Percentiles rank a stretch among this genome's conserved stretches.
These are phyloP conservation scores for Clavispora phyllophila DNA, from an alignment of 805 yeast species.

Conservation along the genomic window DNA sequence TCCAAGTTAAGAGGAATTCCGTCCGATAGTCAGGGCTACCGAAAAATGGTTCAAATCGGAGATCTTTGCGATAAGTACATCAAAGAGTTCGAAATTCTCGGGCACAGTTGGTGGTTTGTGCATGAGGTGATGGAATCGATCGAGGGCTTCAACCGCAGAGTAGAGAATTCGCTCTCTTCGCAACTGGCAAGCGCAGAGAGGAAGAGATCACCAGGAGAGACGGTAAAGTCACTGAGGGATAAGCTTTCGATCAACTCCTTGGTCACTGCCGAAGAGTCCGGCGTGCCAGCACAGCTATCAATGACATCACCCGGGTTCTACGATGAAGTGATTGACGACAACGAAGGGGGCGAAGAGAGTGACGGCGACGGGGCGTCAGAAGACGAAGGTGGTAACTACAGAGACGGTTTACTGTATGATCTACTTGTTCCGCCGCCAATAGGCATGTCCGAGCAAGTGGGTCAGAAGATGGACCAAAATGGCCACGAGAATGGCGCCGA, in stretches of 20 bases:
- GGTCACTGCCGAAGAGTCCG: conserved; percentile 9
- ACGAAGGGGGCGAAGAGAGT: conserved; percentile 6
- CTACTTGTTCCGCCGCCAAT: neutral
- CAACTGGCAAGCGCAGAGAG: neutral
- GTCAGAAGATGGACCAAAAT: no score
- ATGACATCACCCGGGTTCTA: conserved; percentile 16
- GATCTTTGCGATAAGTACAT: conserved; percentile 4
- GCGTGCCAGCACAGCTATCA: conserved; percentile 11
- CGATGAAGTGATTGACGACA: conserved; percentile 12
- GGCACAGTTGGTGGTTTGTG: conserved; percentile 15
- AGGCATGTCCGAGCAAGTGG: no score
- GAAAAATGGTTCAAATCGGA: neutral
- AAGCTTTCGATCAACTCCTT: conserved; percentile 8
- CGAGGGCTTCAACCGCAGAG: conserved; percentile 1
- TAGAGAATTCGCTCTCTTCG: neutral
- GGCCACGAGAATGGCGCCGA: neutral
- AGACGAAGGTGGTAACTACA: neutral
- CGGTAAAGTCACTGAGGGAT: neutral
- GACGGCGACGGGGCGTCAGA: neutral
- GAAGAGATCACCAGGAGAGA: neutral
- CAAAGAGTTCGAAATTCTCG: conserved; percentile 7
- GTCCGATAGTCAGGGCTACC: neutral
- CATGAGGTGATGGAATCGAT: conserved; percentile 10
- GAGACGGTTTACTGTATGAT: neutral
- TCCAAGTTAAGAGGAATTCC: conserved; percentile 1